Percentiles rank a stretch among this genome's conserved stretches.
Evolutionary conservation across 257 asterid species (phyloP).

Genomic region (Przewalskia tangutica): DNA sequence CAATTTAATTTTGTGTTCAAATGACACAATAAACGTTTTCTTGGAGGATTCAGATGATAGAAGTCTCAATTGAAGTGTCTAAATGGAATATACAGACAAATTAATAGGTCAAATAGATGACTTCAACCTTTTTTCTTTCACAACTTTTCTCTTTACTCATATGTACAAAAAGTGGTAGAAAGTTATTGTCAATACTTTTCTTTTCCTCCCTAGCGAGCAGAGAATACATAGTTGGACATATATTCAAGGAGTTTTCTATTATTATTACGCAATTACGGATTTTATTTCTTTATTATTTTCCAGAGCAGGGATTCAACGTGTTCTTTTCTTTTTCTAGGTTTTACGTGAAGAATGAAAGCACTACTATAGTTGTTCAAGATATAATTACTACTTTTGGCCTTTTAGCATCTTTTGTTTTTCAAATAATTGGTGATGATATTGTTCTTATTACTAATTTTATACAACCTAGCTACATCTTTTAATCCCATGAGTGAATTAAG

Average conservation of each 20-base stretch:
- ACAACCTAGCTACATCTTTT: neutral
- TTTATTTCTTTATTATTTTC: neutral
- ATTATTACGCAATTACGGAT: neutral
- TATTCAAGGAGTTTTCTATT: neutral
- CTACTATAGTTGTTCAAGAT: neutral
- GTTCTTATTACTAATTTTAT: neutral
- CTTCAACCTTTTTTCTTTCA: neutral
- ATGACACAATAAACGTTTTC: no score
- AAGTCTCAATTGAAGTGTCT: no score
- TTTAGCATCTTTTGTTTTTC: neutral
- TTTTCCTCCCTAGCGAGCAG: neutral
- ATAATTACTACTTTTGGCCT: neutral
- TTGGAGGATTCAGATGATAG: no score
- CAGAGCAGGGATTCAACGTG: neutral
- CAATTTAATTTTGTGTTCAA: no score
- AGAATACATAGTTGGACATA: neutral
- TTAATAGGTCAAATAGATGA: no score
- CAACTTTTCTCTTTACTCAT: neutral
- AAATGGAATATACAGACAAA: no score
- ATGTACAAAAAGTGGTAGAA: neutral
- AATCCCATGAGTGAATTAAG: neutral
- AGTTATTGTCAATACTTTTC: neutral
- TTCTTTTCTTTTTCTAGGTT: neutral
- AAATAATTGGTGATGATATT: neutral
- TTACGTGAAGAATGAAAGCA: neutral